A percentile compares a stretch with the other conserved stretches of the same genome.
Conservation (phyloP, 176 grass and related monocot species). For the Avena sativa region DNA sequence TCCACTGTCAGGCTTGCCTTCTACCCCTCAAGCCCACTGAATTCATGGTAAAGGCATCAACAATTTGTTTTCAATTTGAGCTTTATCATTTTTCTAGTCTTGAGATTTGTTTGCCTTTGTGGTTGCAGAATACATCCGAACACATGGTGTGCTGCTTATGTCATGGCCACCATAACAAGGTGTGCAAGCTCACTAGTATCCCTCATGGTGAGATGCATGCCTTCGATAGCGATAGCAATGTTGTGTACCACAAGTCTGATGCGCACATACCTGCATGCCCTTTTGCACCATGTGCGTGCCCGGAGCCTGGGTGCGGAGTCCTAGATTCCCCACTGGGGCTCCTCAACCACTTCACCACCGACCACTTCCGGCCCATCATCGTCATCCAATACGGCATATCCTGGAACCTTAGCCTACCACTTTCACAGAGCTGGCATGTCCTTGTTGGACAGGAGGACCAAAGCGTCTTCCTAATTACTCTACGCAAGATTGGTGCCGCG, state of each 20-base stretch:
- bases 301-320: neutral
- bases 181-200: neutral
- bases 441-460: neutral
- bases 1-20: slow-evolving; percentile 27
- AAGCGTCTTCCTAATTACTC: neutral
- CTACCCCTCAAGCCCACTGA: slow-evolving; percentile 27
- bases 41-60: neutral
- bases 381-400: neutral
- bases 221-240: neutral
- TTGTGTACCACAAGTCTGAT: neutral
- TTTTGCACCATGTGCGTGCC: slow-evolving; percentile 3
- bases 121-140: neutral
- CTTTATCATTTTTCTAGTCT: neutral
- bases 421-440: neutral
- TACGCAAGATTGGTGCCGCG: neutral
- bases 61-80: neutral
- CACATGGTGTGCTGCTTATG: slow-evolving; percentile 7
- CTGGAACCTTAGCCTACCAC: neutral
- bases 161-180: neutral
- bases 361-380: neutral
- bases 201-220: neutral
- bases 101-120: neutral
- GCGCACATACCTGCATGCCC: neutral
- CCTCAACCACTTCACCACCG: neutral
- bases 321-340: neutral